phyloP scores from a whole-genome alignment of 2,329 filamentous ascomycete genomes.

The Diaporthe citrichinensis region DNA sequence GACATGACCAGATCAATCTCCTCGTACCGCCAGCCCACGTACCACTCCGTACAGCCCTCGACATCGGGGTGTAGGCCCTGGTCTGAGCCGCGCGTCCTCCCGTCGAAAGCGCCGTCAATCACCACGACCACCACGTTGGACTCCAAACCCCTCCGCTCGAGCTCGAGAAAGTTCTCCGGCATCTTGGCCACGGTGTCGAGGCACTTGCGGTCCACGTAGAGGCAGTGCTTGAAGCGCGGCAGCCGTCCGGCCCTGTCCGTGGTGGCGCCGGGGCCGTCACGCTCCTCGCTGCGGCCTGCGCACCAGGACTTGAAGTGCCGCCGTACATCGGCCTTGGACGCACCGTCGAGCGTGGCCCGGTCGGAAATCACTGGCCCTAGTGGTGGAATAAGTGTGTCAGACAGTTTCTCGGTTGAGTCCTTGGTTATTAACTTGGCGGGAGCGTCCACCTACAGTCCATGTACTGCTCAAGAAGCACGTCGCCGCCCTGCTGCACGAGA shows the following conservation, averaged over 20 bases:
- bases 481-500: not conserved
- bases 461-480: slow-evolving; percentile 12
- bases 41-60: not conserved
- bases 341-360: not conserved
- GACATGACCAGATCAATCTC: not conserved
- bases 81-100: not conserved
- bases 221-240: slow-evolving; percentile 4
- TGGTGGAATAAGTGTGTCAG: not conserved
- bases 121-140: not conserved
- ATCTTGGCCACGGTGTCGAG: not conserved
- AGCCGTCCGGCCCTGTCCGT: not conserved
- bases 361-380: not conserved
- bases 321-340: not conserved
- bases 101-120: not conserved
- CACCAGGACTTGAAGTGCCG: slow-evolving; percentile 6
- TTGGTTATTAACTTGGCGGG: not conserved
- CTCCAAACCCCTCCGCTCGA: not conserved
- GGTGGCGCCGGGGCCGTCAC: not conserved
- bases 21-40: slow-evolving; percentile 12
- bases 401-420: not conserved
- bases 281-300: slow-evolving; percentile 2
- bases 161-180: not conserved
- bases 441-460: not conserved
- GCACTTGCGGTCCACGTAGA: slow-evolving; percentile 9
- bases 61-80: not conserved